phyloP scores from a whole-genome alignment of 129 eudicot species.

The Apium graveolens region DNA sequence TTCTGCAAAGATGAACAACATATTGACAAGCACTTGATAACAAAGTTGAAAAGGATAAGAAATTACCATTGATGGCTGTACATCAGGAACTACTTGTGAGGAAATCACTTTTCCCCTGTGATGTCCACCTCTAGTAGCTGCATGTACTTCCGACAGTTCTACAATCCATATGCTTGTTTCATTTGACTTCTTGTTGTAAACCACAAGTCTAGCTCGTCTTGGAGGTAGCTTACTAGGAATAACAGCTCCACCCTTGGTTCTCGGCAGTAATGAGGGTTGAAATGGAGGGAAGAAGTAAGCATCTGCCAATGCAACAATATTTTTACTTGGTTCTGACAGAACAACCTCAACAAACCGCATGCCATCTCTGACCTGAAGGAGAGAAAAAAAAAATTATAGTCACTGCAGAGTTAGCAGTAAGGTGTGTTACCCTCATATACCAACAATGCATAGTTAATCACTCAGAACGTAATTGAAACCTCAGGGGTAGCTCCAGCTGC shows the following conservation, averaged over 20 bases:
- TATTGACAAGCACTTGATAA: neutral
- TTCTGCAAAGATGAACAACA: neutral
- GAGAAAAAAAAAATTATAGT: neutral
- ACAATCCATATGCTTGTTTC: conserved; percentile 92
- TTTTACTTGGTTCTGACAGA: conserved; percentile 79
- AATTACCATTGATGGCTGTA: conserved; percentile 96
- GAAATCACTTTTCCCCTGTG: conserved; percentile 93
- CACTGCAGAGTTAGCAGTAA: neutral
- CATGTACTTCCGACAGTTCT: conserved; percentile 83
- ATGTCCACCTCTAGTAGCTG: conserved; percentile 92
- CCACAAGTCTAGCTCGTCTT: conserved; percentile 88
- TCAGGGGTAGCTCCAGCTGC: conserved; percentile 99
- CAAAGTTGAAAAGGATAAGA: neutral
- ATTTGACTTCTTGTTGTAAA: conserved; percentile 83
- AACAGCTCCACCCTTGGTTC: conserved; percentile 79
- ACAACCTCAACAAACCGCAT: conserved; percentile 95
- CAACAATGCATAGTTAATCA: neutral
- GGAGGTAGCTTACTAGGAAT: conserved; percentile 91
- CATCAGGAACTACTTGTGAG: conserved; percentile 64
- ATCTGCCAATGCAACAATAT: conserved; percentile 93
- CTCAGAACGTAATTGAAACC: conserved; percentile 22
- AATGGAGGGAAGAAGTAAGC: conserved; percentile 98
- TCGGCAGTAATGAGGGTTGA: conserved; percentile 79
- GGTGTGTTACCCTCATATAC: neutral
- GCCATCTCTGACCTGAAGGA: conserved; percentile 84